Evolutionary conservation across 139 green algal species (phyloP), one percentile per base, ranked within the genome.

Genomic region (Chlamydomonas sp.): DNA sequence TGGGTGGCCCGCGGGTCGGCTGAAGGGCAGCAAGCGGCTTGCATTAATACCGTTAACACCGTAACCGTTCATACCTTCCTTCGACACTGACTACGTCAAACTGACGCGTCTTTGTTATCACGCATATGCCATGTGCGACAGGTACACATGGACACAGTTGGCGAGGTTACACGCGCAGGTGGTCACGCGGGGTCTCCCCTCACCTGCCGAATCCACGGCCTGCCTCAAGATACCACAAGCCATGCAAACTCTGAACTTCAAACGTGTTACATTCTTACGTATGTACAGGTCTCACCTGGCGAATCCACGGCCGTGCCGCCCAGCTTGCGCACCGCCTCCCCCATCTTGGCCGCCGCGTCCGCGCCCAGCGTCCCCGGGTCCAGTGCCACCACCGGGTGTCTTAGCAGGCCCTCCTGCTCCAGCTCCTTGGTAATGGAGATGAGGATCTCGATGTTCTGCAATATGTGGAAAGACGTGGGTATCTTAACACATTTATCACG

Each of bases 391-490:
- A 82, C 63, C 2, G 94, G 93, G 16, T 72, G 77, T 12, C 81
- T 79, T 58, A 97, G 76, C 85, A 95, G 88, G 15, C 90, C 84
- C 7, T 85, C 78, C 12, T 79, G 83, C 79, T 95, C 85, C 78
- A 98, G 91, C 77, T 96, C 93, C 63, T 85, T 78, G 7, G 93
- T 91, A 31, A 95, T 83, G 31, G 86, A 82, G 0, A 89, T 77
- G 71, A 96, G 76, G 17, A 97, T 89, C 64, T 97, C 93, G 64
- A 96, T 89, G 84, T 94, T 91, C 91, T 96, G 92, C n/a, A 71
- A 12, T 9, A 20, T 63, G 8, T 5, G 1, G 63, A 77, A 15
- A 14, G 7, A 68, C 3, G 15, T 61, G 5, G 1, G 71, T 59
- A 31, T 12, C 12, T 12, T 12, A 12, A 14, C 12, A 12, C 10